Base-by-base conservation (phyloP, 169 alveolate species). In the Plasmodium inui region DNA sequence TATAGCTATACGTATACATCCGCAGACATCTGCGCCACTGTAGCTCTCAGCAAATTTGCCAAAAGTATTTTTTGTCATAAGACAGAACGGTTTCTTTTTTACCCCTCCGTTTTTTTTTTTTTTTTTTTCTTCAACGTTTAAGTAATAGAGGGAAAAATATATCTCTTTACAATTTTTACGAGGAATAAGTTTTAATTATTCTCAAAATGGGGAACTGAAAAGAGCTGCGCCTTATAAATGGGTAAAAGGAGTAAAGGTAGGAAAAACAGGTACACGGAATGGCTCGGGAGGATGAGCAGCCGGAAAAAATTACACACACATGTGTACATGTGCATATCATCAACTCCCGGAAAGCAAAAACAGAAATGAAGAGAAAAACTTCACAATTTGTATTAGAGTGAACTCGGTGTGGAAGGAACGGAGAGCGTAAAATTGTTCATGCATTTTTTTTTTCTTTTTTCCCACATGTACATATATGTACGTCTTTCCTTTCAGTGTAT, bases 381-480 rank as follows among this genome's bases (percentile, higher is more conserved):
- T 80, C 17, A 80, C 61, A 80, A 80, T 80, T 80, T 46, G 19
- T 50, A 19, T 46, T 80, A 19, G 41, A 80, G 28, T 71, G n/a
- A 80, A 19, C 53, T 30, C 22, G 12, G 71, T 37, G 39, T 8
- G 50, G 72, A 26, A 74, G 26, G 44, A 73, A 73, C n/a, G 41
- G 28, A 34, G 1, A 26, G 37, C 10, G 30, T 28, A 67, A 26
- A 67, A 67, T 19, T 67, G 37, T 67, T 5, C 4, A 67, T 67
- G 34, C 2, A 67, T 19, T 22, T 67, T 26, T 67, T 26, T 67
- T 22, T 61, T 22, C n/a, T 67, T 26, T 67, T 22, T 67, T 1
- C 37, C 30, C 37, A 26, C 37, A 67, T 22, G 37, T 67, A 67
- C 37, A 67, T 67, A 67, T 67, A 3, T 67, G 34, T 67, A 67